These are phyloP conservation scores for Penicillium sp. DNA, from an alignment of 2,329 filamentous ascomycete genomes.

Conservation along the genomic window DNA sequence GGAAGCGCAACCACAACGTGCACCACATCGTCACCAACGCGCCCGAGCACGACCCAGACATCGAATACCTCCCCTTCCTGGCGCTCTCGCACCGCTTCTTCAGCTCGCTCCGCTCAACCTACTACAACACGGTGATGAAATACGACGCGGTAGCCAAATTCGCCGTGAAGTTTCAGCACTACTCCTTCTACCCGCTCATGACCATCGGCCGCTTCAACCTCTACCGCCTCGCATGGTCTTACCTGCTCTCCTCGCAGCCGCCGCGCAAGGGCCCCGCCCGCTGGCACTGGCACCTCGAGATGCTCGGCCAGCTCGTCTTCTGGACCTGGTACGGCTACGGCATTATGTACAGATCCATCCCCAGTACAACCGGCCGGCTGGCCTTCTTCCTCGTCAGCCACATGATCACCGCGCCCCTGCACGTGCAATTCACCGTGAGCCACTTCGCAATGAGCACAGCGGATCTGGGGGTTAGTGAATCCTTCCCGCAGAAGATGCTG, in stretches of 20 bases:
- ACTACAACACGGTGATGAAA: constrained; percentile 71
- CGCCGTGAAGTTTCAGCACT: constrained; percentile 72
- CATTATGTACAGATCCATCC: constrained; percentile 72
- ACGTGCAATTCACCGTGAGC: constrained; percentile 87
- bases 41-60: constrained; percentile 93
- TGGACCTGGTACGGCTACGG: constrained; percentile 85
- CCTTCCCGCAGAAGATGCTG: constrained; percentile 85
- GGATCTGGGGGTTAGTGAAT: constrained; percentile 79
- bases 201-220: constrained; percentile 84
- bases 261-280: constrained; percentile 74
- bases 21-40: constrained; percentile 96
- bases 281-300: constrained; percentile 80
- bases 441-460: constrained; percentile 92
- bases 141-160: constrained; percentile 75
- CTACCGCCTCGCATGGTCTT: constrained; percentile 80
- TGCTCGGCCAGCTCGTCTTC: constrained; percentile 75
- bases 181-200: constrained; percentile 80
- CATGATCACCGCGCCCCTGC: constrained; percentile 76
- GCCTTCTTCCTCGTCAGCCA: constrained; percentile 79
- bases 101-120: constrained; percentile 72
- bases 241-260: constrained; percentile 69
- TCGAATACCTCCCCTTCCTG: constrained; percentile 85
- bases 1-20: constrained; percentile 94
- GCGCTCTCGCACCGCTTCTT: constrained; percentile 85
- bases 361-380: constrained; percentile 68